Conservation (phyloP, 176 grass and related monocot genomes). For the Thalia dealbata region DNA sequence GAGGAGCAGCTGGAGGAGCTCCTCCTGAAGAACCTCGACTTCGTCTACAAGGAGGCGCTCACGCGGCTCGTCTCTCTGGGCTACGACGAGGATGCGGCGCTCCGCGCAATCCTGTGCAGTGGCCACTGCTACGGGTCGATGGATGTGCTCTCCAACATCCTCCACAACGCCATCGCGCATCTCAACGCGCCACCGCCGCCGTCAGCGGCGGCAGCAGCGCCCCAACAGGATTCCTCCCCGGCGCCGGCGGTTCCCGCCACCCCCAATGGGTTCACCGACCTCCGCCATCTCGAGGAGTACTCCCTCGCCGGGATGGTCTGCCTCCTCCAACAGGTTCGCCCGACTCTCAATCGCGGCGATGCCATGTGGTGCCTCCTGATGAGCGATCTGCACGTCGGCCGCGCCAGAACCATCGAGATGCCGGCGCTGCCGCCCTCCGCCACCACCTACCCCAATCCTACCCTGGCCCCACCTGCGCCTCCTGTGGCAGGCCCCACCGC, state of each 20-base stretch:
- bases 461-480: neutral
- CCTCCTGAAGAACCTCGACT: constrained; percentile 63
- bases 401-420: constrained; percentile 41
- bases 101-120: constrained; percentile 61
- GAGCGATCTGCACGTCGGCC: constrained; percentile 65
- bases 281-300: constrained; percentile 76
- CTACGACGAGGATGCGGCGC: constrained; percentile 47
- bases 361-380: constrained; percentile 98
- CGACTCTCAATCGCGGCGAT: constrained; percentile 52
- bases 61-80: constrained; percentile 45
- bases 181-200: constrained; percentile 32
- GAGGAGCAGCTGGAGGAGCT: constrained; percentile 66
- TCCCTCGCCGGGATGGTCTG: constrained; percentile 79
- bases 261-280: constrained; percentile 52
- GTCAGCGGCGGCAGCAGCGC: neutral
- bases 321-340: constrained; percentile 64
- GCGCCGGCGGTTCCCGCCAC: neutral
- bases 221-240: neutral
- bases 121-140: constrained; percentile 73
- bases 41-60: constrained; percentile 73
- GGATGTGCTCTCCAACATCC: constrained; percentile 63
- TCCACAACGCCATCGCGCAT: constrained; percentile 48
- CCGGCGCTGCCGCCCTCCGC: neutral
- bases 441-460: constrained; percentile 11
- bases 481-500: neutral